phyloP scores from a whole-genome alignment of 208 protist genomes.

The Trypanosoma cruzi region DNA sequence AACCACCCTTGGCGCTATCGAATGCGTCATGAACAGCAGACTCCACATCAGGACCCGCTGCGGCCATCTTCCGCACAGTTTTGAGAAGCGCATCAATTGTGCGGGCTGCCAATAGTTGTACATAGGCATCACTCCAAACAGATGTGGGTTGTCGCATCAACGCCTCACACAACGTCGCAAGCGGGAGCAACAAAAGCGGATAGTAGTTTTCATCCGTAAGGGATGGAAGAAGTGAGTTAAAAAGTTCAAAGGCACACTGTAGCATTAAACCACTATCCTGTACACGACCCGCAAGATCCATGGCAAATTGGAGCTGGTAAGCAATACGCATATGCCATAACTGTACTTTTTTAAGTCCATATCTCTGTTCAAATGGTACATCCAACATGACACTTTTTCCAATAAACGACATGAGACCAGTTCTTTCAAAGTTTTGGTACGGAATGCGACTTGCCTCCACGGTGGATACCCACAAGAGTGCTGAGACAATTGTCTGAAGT shows the following conservation, averaged over 20 bases:
- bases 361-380: slow-evolving; percentile 27
- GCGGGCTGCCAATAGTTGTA: slow-evolving; percentile 73
- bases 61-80: slow-evolving; percentile 26
- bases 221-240: slow-evolving; percentile 44
- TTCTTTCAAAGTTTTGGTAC: slow-evolving; percentile 29
- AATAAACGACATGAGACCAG: slow-evolving; percentile 23
- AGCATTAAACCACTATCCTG: slow-evolving; percentile 31
- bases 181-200: slow-evolving; percentile 48
- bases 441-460: slow-evolving; percentile 19
- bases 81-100: slow-evolving; percentile 47
- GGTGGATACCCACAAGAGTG: slow-evolving; percentile 29
- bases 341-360: slow-evolving; percentile 24
- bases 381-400: slow-evolving; percentile 19
- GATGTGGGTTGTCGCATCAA: slow-evolving; percentile 22
- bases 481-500: slow-evolving; percentile 32
- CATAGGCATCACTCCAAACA: slow-evolving; percentile 53
- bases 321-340: slow-evolving; percentile 26
- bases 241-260: slow-evolving; percentile 45
- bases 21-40: background rate
- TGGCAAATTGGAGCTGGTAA: slow-evolving; percentile 32
- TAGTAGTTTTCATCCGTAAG: slow-evolving; percentile 42
- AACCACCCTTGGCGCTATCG: slow-evolving; percentile 1
- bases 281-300: slow-evolving; percentile 27
- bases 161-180: slow-evolving; percentile 63
- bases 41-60: slow-evolving; percentile 1